A percentile compares a stretch with the other conserved stretches of the same genome.
These are phyloP conservation scores for Talaromyces sp. DNA, from an alignment of 2,329 filamentous ascomycete genomes.

Conservation along the genomic window DNA sequence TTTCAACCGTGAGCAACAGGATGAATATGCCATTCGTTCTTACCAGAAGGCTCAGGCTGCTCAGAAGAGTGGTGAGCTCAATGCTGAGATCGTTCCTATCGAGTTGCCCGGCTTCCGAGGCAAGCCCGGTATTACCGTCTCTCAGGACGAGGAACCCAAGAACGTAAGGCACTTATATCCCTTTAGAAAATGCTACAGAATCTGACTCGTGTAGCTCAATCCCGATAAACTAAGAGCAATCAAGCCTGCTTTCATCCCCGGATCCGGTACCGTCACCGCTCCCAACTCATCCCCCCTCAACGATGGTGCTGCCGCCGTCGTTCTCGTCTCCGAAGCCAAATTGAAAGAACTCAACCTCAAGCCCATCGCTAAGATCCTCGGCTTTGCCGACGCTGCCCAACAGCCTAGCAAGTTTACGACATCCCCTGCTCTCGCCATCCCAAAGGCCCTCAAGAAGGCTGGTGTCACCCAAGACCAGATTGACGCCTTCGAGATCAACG, in stretches of 20 bases:
- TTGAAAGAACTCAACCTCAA: slow-evolving; percentile 87
- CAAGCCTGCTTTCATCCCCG: slow-evolving; percentile 76
- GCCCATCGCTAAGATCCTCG: slow-evolving; percentile 92
- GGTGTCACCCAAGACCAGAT: slow-evolving; percentile 72
- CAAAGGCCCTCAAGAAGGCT: slow-evolving; percentile 95
- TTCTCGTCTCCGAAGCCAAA: slow-evolving; percentile 91
- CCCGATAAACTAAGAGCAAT: slow-evolving; percentile 77
- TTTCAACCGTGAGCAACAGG: slow-evolving; percentile 79
- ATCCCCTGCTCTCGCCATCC: slow-evolving; percentile 86
- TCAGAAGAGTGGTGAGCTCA: slow-evolving; percentile 75
- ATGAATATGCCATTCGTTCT: slow-evolving; percentile 90
- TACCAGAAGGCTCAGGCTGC: slow-evolving; percentile 93
- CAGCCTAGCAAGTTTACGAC: slow-evolving; percentile 94
- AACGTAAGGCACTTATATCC: slow-evolving; percentile 54
- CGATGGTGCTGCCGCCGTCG: slow-evolving; percentile 86
- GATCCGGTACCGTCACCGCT: slow-evolving; percentile 80
- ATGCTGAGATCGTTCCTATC: slow-evolving; percentile 81
- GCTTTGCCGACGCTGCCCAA: slow-evolving; percentile 92
- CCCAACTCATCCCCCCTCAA: slow-evolving; percentile 96
- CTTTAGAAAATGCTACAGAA: neutral
- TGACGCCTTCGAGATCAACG: slow-evolving; percentile 98
- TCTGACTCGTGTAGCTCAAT: slow-evolving; percentile 54
- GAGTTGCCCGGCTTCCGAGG: slow-evolving; percentile 83
- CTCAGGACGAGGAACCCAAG: slow-evolving; percentile 92
- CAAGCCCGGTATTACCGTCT: slow-evolving; percentile 77